Conservation (phyloP, 2,329 filamentous ascomycete species). For the Diaporthe eres region DNA sequence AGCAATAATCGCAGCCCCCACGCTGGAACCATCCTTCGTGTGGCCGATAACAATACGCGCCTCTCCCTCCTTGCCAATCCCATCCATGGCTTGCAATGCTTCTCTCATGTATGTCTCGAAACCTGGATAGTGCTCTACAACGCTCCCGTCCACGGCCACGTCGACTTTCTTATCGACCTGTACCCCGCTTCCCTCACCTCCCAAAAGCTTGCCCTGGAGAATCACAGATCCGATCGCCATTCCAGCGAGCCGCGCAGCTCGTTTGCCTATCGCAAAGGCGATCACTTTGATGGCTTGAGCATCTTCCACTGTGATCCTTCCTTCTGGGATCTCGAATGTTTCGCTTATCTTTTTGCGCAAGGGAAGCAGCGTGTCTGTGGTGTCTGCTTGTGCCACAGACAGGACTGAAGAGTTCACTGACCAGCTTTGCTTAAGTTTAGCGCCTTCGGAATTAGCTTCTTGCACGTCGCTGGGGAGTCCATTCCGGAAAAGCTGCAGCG, state of each 20-base stretch:
- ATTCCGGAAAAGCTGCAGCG: not conserved
- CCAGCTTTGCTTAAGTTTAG: not conserved
- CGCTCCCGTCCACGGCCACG: not conserved
- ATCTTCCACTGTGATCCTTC: not conserved
- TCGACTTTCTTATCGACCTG: not conserved
- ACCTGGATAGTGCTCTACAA: not conserved
- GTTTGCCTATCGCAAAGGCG: not conserved
- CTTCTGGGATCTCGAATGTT: not conserved
- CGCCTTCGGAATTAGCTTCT: rapidly evolving
- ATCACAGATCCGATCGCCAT: not conserved
- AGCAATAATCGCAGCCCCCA: not conserved
- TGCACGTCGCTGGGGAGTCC: not conserved
- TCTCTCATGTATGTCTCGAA: not conserved
- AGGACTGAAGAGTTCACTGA: not conserved
- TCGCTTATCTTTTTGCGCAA: not conserved
- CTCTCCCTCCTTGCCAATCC: not conserved
- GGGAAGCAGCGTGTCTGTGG: rapidly evolving
- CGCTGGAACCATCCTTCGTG: not conserved
- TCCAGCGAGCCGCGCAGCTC: not conserved
- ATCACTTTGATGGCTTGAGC: not conserved
- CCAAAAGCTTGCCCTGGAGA: not conserved
- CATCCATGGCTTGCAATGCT: not conserved
- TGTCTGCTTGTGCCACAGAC: not conserved
- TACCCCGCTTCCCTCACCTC: not conserved
- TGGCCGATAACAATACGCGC: not conserved